These are phyloP conservation scores for Salix suchowensis DNA, from an alignment of 345 rosid species.

Conservation along the genomic window DNA sequence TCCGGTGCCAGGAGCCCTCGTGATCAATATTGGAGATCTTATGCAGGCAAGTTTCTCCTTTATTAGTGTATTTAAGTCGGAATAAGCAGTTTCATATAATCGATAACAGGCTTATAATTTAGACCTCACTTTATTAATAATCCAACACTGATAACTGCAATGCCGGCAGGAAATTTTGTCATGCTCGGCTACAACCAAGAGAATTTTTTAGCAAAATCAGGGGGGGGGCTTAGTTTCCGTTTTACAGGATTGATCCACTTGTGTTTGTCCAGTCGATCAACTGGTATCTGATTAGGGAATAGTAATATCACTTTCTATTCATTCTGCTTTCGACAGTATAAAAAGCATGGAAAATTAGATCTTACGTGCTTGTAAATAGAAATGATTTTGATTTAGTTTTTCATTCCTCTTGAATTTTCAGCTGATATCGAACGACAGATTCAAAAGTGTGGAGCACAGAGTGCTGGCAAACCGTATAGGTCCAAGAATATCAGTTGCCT, in stretches of 20 bases:
- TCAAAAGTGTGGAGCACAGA: slow-evolving; percentile 17
- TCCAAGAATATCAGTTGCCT: slow-evolving; percentile 18
- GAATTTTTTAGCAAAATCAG: too few species aligned
- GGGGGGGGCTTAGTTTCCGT: too few species aligned
- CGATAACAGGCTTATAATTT: too few species aligned
- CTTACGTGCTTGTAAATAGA: not conserved
- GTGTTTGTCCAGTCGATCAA: not conserved
- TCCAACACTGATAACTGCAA: too few species aligned
- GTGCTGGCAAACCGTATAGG: slow-evolving; percentile 14
- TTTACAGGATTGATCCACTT: not conserved
- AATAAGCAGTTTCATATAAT: not conserved
- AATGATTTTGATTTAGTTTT: not conserved
- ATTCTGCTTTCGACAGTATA: not conserved
- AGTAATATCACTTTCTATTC: not conserved
- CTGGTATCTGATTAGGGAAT: not conserved
- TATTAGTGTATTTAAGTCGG: not conserved
- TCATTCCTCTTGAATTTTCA: not conserved
- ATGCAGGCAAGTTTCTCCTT: slow-evolving; percentile 17
- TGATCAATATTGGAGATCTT: slow-evolving; percentile 26
- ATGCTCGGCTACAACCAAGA: too few species aligned
- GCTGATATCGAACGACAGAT: slow-evolving; percentile 25
- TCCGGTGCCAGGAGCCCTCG: slow-evolving; percentile 9
- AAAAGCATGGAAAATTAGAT: not conserved
- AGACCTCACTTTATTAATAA: too few species aligned
- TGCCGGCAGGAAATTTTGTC: too few species aligned